Percentiles rank a stretch among this genome's conserved stretches.
Evolutionary conservation across 2,329 filamentous ascomycete genomes (phyloP).

Genomic region (Aspergillus sp.): DNA sequence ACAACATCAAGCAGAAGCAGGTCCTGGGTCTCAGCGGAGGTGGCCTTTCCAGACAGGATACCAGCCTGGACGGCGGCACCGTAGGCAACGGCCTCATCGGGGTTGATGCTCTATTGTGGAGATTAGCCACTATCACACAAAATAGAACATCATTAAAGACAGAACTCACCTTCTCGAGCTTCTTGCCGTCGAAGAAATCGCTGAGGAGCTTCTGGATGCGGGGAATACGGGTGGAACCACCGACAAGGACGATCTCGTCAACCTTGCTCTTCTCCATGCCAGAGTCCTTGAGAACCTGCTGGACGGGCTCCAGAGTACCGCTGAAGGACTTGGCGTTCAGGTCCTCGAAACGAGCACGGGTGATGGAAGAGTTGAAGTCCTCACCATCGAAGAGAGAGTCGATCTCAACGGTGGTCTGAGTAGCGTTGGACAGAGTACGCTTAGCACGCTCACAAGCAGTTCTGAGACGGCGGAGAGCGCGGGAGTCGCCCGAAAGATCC

Average conservation of each 20-base stretch:
- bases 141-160: not conserved
- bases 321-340: slow-evolving; percentile 94
- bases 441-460: slow-evolving; percentile 99
- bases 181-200: slow-evolving; percentile 99
- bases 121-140: not conserved
- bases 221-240: slow-evolving; percentile 98
- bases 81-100: slow-evolving; percentile 98
- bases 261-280: slow-evolving; percentile 83
- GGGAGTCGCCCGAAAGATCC: slow-evolving; percentile 76
- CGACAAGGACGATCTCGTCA: slow-evolving; percentile 98
- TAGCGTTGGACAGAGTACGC: slow-evolving; percentile 95
- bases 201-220: slow-evolving; percentile 98
- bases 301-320: slow-evolving; percentile 91
- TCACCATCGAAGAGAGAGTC: slow-evolving; percentile 98
- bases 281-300: slow-evolving; percentile 94
- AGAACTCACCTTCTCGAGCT: slow-evolving; percentile 78
- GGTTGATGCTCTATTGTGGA: slow-evolving; percentile 76
- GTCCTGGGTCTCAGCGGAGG: slow-evolving; percentile 89
- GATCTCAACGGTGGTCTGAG: slow-evolving; percentile 96
- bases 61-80: slow-evolving; percentile 98
- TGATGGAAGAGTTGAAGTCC: slow-evolving; percentile 96
- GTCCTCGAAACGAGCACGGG: slow-evolving; percentile 98
- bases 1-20: slow-evolving; percentile 95
- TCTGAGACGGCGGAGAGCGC: slow-evolving; percentile 91
- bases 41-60: slow-evolving; percentile 98